Percentiles rank a stretch among this genome's conserved stretches.
Evolutionary conservation across 805 yeast genomes (phyloP).

Genomic region (Schwanniomyces occidentalis): DNA sequence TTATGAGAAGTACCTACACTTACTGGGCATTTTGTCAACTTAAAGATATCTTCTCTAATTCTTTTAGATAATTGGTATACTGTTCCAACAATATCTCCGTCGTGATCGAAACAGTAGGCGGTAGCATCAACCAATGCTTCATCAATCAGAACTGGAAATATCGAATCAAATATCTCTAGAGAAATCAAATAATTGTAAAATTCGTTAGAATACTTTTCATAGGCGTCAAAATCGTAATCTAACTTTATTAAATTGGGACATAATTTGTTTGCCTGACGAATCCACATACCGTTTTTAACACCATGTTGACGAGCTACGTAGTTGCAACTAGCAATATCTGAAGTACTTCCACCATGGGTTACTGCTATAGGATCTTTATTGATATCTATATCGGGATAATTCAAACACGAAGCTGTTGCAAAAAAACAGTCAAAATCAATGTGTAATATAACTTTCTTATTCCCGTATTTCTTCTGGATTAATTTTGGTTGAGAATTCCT

Average conservation of each 20-base stretch:
- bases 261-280: constrained; percentile 56
- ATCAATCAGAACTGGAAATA: constrained; percentile 87
- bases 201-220: constrained; percentile 61
- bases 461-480: background rate
- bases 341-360: constrained; percentile 56
- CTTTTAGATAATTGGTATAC: constrained; percentile 25
- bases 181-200: constrained; percentile 62
- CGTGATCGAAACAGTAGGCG: constrained; percentile 15
- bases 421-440: constrained; percentile 94
- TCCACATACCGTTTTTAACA: constrained; percentile 89
- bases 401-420: constrained; percentile 76
- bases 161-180: constrained; percentile 43
- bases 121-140: constrained; percentile 81
- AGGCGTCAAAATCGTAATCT: constrained; percentile 72
- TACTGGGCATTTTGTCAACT: constrained; percentile 59
- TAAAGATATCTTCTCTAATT: constrained; percentile 43
- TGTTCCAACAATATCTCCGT: constrained; percentile 7
- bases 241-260: constrained; percentile 69
- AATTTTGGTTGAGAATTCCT: constrained; percentile 4
- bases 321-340: constrained; percentile 92
- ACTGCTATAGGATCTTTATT: constrained; percentile 57
- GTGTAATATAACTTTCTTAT: constrained; percentile 55
- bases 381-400: constrained; percentile 53
- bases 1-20: constrained; percentile 80
- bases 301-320: constrained; percentile 82